Percentiles rank a stretch among this genome's conserved stretches.
Conservation (phyloP, 345 rosid species). For the Microcos paniculata region DNA sequence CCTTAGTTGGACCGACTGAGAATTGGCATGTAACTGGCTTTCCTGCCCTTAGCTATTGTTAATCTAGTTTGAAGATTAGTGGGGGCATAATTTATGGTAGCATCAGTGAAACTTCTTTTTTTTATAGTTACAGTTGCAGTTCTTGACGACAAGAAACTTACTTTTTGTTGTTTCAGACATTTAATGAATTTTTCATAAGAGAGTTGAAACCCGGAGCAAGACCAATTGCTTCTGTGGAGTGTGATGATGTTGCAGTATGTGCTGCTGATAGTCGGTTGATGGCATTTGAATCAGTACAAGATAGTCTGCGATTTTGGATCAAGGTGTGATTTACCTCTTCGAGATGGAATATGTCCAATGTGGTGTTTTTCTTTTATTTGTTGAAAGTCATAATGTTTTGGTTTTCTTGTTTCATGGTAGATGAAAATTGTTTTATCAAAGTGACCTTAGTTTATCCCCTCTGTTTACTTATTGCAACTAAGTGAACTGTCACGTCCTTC, state of each 20-base stretch:
- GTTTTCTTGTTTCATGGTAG: background rate
- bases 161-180: constrained; percentile 51
- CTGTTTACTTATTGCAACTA: too few relatives aligned
- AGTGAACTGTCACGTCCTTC: background rate
- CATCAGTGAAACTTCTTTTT: background rate
- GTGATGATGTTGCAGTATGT: constrained; percentile 65
- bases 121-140: background rate
- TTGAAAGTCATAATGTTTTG: background rate
- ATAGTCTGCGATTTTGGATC: constrained; percentile 80
- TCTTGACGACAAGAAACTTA: background rate
- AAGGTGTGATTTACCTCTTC: constrained; percentile 48
- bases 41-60: background rate
- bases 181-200: constrained; percentile 87
- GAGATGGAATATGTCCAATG: background rate
- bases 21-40: background rate
- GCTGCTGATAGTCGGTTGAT: constrained; percentile 87
- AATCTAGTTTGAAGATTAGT: background rate
- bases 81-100: background rate
- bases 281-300: constrained; percentile 70
- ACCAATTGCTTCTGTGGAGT: constrained; percentile 54
- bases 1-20: background rate
- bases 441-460: too few relatives aligned
- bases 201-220: constrained; percentile 84
- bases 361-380: background rate
- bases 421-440: background rate